Conservation (phyloP, 805 yeast species). For the Cyberlindnera misumaiensis region DNA sequence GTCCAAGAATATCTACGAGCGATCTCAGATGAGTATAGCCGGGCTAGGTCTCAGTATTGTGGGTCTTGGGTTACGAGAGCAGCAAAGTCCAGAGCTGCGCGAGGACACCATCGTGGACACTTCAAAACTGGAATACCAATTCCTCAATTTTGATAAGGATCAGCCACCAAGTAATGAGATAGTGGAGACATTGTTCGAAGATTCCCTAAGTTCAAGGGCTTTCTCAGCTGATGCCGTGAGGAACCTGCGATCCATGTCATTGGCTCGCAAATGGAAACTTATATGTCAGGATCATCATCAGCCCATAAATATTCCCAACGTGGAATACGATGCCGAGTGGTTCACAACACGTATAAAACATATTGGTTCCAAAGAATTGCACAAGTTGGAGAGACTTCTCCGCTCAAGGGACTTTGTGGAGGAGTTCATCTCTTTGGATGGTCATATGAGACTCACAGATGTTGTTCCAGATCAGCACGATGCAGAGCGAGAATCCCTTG, state of each 20-base stretch:
- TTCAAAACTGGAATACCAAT: constrained; percentile 14
- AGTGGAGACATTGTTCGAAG: constrained; percentile 15
- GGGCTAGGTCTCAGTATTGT: constrained; percentile 19
- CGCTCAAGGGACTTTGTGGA: constrained; percentile 23
- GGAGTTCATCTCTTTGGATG: constrained; percentile 42
- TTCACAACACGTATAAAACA: constrained; percentile 12
- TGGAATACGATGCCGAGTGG: constrained; percentile 14
- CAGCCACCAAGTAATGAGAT: constrained; percentile 24
- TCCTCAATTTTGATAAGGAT: constrained; percentile 21
- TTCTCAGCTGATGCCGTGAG: constrained; percentile 18
- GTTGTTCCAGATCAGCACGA: constrained; percentile 40
- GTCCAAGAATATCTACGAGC: too few species aligned
- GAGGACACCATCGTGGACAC: not conserved
- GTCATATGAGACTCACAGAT: constrained; percentile 41
- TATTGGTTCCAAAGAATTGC: constrained; percentile 15
- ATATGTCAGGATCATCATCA: constrained; percentile 21
- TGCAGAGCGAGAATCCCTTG: constrained; percentile 41
- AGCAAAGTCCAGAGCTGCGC: constrained; percentile 3
- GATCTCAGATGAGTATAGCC: not conserved
- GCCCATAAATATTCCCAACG: not conserved
- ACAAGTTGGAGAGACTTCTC: constrained; percentile 19
- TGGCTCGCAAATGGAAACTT: constrained; percentile 21
- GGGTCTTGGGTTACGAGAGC: constrained; percentile 14
- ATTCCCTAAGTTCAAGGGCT: constrained; percentile 15
- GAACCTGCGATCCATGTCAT: constrained; percentile 12